These are phyloP conservation scores for Aspergillus uvarum DNA, from an alignment of 2,329 filamentous ascomycete genomes.

Conservation along the genomic window DNA sequence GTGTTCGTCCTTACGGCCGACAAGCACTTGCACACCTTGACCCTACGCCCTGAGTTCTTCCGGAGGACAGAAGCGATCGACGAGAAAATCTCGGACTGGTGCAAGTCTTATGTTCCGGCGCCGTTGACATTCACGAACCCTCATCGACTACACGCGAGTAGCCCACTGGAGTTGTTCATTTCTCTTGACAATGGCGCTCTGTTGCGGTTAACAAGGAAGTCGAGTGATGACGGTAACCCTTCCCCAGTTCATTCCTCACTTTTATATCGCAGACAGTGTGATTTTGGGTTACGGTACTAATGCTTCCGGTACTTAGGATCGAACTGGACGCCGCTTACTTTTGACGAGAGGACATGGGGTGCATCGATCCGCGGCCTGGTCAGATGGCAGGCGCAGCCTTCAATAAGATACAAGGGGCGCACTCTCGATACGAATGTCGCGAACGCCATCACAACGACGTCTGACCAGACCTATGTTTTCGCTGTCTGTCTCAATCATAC, in stretches of 20 bases:
- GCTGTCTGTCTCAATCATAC: constrained; percentile 87
- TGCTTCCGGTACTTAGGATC: constrained; percentile 29
- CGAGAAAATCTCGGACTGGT: constrained; percentile 71
- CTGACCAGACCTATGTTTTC: constrained; percentile 58
- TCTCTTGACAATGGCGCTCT: constrained; percentile 55
- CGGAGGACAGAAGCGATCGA: constrained; percentile 68
- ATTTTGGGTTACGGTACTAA: constrained; percentile 9
- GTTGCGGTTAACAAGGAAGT: constrained; percentile 67
- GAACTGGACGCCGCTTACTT: constrained; percentile 47
- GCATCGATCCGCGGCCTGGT: constrained; percentile 50
- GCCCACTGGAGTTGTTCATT: constrained; percentile 71
- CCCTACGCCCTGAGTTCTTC: constrained; percentile 80
- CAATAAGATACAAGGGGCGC: constrained; percentile 43
- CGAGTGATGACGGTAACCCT: constrained; percentile 50
- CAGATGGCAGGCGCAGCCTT: constrained; percentile 44
- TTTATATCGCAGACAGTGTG: constrained; percentile 14
- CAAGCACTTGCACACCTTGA: constrained; percentile 81
- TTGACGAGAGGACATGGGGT: constrained; percentile 51
- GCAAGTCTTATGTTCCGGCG: constrained; percentile 71
- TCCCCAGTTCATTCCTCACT: background rate
- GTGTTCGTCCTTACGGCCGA: constrained; percentile 76
- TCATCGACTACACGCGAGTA: constrained; percentile 76
- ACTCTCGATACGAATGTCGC: constrained; percentile 45
- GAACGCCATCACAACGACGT: constrained; percentile 47
- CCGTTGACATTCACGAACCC: constrained; percentile 74